Base-by-base conservation (phyloP, 495 filamentous ascomycete species). In the Hyphodiscus hymeniophilus region DNA sequence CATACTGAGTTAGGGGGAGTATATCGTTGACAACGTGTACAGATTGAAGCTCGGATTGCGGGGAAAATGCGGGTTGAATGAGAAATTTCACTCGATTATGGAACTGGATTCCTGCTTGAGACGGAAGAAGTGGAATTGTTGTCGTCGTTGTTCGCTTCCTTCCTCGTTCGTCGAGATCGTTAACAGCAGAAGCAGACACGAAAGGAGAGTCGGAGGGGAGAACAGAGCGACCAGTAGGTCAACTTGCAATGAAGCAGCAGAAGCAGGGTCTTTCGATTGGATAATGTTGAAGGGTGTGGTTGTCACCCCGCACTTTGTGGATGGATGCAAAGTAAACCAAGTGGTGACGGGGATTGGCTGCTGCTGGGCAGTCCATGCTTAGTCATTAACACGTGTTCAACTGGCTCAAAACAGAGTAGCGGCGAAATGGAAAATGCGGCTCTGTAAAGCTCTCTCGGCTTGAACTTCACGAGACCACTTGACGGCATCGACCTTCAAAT, bases 1-100 rank as follows among this genome's bases (percentile, higher is more conserved):
- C 67, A 70, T 70, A 8, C 18, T 52, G 50, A 30, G 46, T 36
- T 56, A 47, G 32, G 36, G 31, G 35, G 57, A 38, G 48, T 3
- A 18, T 40, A 15, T 15, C 38, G 38, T 40, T 12, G 16, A 2
- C 3, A 20, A 22, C 7, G 20, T 11, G 15, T 20, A 22, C 10
- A 36, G 39, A 6, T 1, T n/a, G 36, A 38, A 52, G 36, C 28
- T 52, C n/a, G 15, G 8, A 18, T 20, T 22, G 38, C 15, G 8
- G 17, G 38, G 38, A 12, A 40, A 20, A 40, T 8, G 16, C 16
- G 38, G 8, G 20, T 11, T 8, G 8, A 11, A 21, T 20, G 38
- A 40, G 38, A 13, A 13, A 3, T 6, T 36, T 13, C 4, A 13
- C 4, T 36, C 15, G 33, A 36, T 36, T n/a, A 4, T 15, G 38